Evolutionary conservation across 768 basidiomycete genomes (phyloP).

Genomic region (Pleurotus eryngii): DNA sequence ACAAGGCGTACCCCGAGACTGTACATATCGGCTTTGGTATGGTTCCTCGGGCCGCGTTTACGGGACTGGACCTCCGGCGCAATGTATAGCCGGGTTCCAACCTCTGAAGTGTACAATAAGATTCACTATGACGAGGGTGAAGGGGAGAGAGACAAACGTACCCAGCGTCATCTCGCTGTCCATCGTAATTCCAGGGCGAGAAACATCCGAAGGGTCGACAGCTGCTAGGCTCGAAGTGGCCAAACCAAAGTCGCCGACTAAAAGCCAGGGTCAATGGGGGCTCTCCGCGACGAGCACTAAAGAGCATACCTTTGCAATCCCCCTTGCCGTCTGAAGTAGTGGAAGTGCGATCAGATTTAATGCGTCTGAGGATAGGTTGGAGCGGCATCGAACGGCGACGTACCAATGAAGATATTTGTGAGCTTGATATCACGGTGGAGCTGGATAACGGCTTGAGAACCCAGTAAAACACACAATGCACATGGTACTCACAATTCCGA

Average conservation of each 20-base stretch:
- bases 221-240: conserved; percentile 81
- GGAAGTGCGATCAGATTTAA: neutral
- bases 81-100: conserved; percentile 89
- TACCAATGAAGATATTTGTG: conserved; percentile 92
- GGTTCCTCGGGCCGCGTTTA: conserved; percentile 65
- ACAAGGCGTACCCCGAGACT: conserved; percentile 74
- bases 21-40: conserved; percentile 91
- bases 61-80: conserved; percentile 84
- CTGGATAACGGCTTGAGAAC: conserved; percentile 22
- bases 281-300: neutral
- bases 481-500: conserved; percentile 66
- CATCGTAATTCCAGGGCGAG: conserved; percentile 36
- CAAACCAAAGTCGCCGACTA: conserved; percentile 91
- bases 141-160: conserved; percentile 20
- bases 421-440: conserved; percentile 88
- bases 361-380: too few species aligned
- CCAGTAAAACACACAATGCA: neutral
- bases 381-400: conserved; percentile 10
- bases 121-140: neutral
- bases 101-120: conserved; percentile 45
- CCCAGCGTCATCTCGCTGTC: conserved; percentile 78
- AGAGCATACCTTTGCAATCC: conserved; percentile 66
- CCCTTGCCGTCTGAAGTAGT: conserved; percentile 66
- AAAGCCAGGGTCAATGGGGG: conserved; percentile 2
- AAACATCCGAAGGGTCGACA: conserved; percentile 70